phyloP scores from a whole-genome alignment of 805 yeast genomes.

The Ogataea haglerorum region DNA sequence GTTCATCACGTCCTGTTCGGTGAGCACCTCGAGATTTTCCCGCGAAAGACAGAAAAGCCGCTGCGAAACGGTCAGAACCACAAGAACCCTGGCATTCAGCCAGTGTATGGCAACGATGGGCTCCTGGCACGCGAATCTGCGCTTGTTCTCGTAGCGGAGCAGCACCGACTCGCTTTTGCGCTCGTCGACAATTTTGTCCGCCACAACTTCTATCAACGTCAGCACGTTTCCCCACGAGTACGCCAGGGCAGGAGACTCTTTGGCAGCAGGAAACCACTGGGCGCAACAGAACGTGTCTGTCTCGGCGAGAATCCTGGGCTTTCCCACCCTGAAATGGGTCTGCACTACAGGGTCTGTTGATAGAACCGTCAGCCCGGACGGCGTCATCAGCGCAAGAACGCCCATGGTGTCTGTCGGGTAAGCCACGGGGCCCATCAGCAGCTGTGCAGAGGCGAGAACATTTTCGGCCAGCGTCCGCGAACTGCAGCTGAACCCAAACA shows the following conservation, averaged over 20 bases:
- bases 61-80: constrained; percentile 44
- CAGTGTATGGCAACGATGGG: constrained; percentile 55
- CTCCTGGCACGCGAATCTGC: constrained; percentile 45
- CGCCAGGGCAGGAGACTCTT: constrained; percentile 47
- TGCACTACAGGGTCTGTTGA: constrained; percentile 50
- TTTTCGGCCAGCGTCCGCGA: constrained; percentile 41
- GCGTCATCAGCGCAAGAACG: constrained; percentile 56
- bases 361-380: constrained; percentile 46
- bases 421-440: constrained; percentile 59
- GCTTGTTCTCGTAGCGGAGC: constrained; percentile 38
- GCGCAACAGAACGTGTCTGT: constrained; percentile 43
- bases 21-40: constrained; percentile 35
- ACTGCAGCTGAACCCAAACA: constrained; percentile 47
- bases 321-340: constrained; percentile 53
- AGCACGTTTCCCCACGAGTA: constrained; percentile 66
- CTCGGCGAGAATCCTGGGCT: constrained; percentile 38
- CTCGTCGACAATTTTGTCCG: constrained; percentile 29
- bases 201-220: constrained; percentile 49
- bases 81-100: constrained; percentile 42
- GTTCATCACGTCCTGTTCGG: constrained; percentile 36
- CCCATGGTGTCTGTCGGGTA: constrained; percentile 58
- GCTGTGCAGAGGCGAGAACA: constrained; percentile 41
- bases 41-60: constrained; percentile 42
- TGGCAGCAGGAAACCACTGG: constrained; percentile 61
- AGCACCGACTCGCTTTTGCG: constrained; percentile 23